Conservation (phyloP, 179 eudicot genomes). For the Spergularia azorica region DNA sequence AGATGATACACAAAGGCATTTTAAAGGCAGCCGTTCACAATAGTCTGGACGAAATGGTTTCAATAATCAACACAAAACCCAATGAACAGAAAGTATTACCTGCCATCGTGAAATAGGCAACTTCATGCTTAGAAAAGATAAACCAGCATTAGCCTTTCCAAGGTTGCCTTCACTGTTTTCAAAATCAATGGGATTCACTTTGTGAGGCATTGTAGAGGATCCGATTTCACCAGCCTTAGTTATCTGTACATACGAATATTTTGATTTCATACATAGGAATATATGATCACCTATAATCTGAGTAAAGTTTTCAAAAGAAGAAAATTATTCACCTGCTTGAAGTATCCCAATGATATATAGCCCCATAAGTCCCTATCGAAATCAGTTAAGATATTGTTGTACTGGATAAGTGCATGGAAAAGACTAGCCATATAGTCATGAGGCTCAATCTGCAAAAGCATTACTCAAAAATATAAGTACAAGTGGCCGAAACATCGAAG, state of each 20-base stretch:
- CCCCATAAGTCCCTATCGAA: slow-evolving; percentile 95
- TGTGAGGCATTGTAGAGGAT: slow-evolving; percentile 99
- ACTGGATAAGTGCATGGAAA: slow-evolving; percentile 68
- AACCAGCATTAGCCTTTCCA: slow-evolving; percentile 77
- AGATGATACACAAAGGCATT: too few relatives aligned
- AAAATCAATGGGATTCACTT: slow-evolving; percentile 96
- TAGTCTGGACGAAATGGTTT: background rate
- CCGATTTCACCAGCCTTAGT: slow-evolving; percentile 96
- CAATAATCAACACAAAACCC: background rate
- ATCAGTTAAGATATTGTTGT: slow-evolving; percentile 80
- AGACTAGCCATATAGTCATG: slow-evolving; percentile 98
- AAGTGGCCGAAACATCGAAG: background rate
- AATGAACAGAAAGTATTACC: slow-evolving; percentile 40
- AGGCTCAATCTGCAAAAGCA: slow-evolving; percentile 75
- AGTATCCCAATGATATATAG: slow-evolving; percentile 83
- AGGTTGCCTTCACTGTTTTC: slow-evolving; percentile 99
- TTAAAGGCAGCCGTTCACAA: background rate
- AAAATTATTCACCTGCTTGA: slow-evolving; percentile 71
- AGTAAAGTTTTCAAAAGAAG: background rate
- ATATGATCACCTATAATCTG: background rate
- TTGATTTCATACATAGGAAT: slow-evolving; percentile 9
- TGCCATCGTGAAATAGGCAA: slow-evolving; percentile 97
- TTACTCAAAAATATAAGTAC: background rate
- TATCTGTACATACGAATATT: slow-evolving; percentile 43
- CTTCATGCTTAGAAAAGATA: slow-evolving; percentile 69